A percentile compares a stretch with the other conserved stretches of the same genome.
Conservation (phyloP, 257 asterid genomes). For the Penstemon barbatus region DNA sequence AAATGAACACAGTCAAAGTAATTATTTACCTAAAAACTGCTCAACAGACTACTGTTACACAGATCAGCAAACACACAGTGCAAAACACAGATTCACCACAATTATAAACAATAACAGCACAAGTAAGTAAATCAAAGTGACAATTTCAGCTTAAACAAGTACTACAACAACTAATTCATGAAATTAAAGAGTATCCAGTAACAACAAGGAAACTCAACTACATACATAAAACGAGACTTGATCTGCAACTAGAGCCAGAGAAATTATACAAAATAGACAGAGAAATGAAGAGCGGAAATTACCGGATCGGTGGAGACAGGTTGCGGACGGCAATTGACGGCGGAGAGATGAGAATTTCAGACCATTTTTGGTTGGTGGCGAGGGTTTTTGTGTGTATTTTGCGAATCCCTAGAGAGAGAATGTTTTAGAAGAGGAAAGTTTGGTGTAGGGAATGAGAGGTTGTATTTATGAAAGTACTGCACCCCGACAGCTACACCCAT, state of each 20-base stretch:
- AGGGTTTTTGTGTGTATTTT: slow-evolving; percentile 19
- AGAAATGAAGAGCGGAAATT: slow-evolving; percentile 25
- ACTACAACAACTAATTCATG: slow-evolving; percentile 8
- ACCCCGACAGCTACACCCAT: slow-evolving; percentile 40
- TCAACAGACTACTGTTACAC: slow-evolving; percentile 13
- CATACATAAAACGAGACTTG: slow-evolving; percentile 26
- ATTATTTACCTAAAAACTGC: slow-evolving; percentile 15
- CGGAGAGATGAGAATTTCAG: slow-evolving; percentile 30
- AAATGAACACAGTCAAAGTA: slow-evolving; percentile 11
- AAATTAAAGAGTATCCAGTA: slow-evolving; percentile 19
- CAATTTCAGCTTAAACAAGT: slow-evolving; percentile 29
- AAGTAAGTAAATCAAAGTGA: slow-evolving; percentile 28
- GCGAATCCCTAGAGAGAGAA: slow-evolving; percentile 45
- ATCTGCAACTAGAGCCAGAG: slow-evolving; percentile 34
- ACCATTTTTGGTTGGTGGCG: slow-evolving; percentile 25
- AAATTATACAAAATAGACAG: background rate
- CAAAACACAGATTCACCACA: slow-evolving; percentile 20
- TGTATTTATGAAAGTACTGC: slow-evolving; percentile 28
- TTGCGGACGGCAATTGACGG: slow-evolving; percentile 21
- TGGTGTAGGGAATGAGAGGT: slow-evolving; percentile 25
- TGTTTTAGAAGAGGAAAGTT: slow-evolving; percentile 40
- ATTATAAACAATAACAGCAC: slow-evolving; percentile 10
- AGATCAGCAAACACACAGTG: slow-evolving; percentile 32
- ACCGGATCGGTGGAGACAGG: slow-evolving; percentile 31
- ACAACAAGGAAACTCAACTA: slow-evolving; percentile 6